Conservation (phyloP, 73 alveolate species). For the Tetrahymena borealis region DNA sequence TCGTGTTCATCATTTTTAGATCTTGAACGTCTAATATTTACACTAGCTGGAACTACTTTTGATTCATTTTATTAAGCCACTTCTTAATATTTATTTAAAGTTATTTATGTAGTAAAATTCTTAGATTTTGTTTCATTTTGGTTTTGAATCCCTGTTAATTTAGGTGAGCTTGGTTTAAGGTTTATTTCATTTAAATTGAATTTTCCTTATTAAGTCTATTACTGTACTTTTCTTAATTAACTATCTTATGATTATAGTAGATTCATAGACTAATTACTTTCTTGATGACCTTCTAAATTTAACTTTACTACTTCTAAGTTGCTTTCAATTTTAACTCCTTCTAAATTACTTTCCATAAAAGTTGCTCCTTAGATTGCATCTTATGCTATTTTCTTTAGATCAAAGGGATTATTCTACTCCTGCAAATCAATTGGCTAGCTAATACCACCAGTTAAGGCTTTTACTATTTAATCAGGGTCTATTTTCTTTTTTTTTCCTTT, state of each 20-base stretch:
- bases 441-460: not conserved
- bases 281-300: not conserved
- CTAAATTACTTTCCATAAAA: not conserved
- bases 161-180: not conserved
- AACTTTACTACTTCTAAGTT: not conserved
- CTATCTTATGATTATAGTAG: not conserved
- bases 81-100: not conserved
- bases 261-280: not conserved
- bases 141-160: too few species aligned
- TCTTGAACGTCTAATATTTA: not conserved
- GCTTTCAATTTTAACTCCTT: not conserved
- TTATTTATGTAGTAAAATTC: not conserved
- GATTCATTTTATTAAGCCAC: not conserved
- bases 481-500: not conserved
- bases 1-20: not conserved
- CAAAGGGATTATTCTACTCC: too few species aligned
- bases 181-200: not conserved
- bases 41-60: not conserved
- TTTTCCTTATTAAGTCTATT: not conserved
- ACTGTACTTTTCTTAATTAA: not conserved
- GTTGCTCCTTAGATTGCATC: too few species aligned
- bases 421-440: too few species aligned
- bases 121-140: not conserved
- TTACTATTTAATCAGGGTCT: not conserved
- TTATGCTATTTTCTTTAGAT: too few species aligned